Conservation (phyloP, 2,329 filamentous ascomycete species). For the Apiospora pterosperma region DNA sequence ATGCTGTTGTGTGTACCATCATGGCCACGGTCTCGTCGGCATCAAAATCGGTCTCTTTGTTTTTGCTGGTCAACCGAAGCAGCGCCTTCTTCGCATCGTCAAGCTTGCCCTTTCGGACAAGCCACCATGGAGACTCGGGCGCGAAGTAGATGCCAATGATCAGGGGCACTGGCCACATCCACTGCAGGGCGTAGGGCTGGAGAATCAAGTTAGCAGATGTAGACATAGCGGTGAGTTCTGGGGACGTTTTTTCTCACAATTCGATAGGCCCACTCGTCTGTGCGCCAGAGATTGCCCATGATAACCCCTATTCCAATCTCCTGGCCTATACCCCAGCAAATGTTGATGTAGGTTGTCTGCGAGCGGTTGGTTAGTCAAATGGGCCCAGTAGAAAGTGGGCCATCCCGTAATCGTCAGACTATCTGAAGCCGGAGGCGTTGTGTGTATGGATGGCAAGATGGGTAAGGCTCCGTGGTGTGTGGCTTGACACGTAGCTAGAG, state of each 20-base stretch:
- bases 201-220: constrained; percentile 14
- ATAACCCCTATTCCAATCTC: constrained; percentile 72
- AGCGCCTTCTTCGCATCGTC: constrained; percentile 66
- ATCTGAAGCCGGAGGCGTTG: too few species aligned
- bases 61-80: constrained; percentile 60
- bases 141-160: constrained; percentile 64
- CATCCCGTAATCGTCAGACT: background rate
- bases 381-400: background rate
- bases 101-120: constrained; percentile 63
- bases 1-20: constrained; percentile 85
- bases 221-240: constrained; percentile 7
- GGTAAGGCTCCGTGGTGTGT: too few species aligned
- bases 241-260: too few species aligned
- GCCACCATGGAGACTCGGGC: constrained; percentile 72
- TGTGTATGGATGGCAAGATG: background rate
- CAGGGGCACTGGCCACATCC: constrained; percentile 73
- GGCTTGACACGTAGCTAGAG: too few species aligned
- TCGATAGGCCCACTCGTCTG: constrained; percentile 65
- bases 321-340: constrained; percentile 76
- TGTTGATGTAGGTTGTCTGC: constrained; percentile 76
- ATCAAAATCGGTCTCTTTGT: constrained; percentile 67
- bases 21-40: constrained; percentile 83
- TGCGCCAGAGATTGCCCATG: constrained; percentile 60
- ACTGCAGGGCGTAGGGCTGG: constrained; percentile 72
- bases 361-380: constrained; percentile 35